A percentile compares a stretch with the other conserved stretches of the same genome.
These are phyloP conservation scores for Fusarium pseudocircinatum DNA, from an alignment of 2,329 filamentous ascomycete genomes.

Conservation along the genomic window DNA sequence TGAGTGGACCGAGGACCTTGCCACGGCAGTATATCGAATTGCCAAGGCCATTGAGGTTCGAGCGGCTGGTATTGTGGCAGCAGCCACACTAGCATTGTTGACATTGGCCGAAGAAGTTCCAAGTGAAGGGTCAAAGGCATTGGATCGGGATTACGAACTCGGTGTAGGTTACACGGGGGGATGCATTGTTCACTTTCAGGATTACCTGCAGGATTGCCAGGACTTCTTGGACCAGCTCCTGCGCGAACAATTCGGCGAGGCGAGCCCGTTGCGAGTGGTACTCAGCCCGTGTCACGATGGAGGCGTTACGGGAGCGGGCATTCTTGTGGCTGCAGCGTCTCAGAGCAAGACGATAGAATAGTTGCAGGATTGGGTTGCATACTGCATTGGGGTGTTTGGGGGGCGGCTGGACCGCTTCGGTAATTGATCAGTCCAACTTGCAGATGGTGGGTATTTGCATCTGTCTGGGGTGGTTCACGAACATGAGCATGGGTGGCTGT, in stretches of 20 bases:
- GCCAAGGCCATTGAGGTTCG: conserved; percentile 76
- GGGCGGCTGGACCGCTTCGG: conserved; percentile 35
- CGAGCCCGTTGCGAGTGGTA: conserved; percentile 55
- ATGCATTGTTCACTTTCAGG: conserved; percentile 81
- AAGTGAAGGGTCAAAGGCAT: conserved; percentile 38
- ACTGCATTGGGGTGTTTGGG: conserved; percentile 12
- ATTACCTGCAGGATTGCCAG: conserved; percentile 77
- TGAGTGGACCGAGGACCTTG: conserved; percentile 69
- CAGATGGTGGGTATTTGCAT: conserved; percentile 17
- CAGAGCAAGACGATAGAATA: conserved; percentile 50
- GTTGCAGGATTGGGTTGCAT: conserved; percentile 23
- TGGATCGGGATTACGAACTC: conserved; percentile 59
- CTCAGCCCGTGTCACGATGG: conserved; percentile 69
- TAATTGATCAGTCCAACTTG: conserved; percentile 27
- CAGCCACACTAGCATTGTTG: conserved; percentile 75
- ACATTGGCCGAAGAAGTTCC: conserved; percentile 74
- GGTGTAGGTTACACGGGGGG: conserved; percentile 84
- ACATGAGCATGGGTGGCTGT: conserved; percentile 16
- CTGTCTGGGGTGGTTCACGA: conserved; percentile 14
- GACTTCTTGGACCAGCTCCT: conserved; percentile 69
- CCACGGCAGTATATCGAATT: conserved; percentile 70
- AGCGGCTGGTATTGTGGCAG: conserved; percentile 78
- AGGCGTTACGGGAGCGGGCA: conserved; percentile 69
- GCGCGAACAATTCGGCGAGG: conserved; percentile 39
- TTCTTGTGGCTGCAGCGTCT: conserved; percentile 60